Base-by-base conservation (phyloP, 1,139 yeast species). In the Sugiyamaella sp. region DNA sequence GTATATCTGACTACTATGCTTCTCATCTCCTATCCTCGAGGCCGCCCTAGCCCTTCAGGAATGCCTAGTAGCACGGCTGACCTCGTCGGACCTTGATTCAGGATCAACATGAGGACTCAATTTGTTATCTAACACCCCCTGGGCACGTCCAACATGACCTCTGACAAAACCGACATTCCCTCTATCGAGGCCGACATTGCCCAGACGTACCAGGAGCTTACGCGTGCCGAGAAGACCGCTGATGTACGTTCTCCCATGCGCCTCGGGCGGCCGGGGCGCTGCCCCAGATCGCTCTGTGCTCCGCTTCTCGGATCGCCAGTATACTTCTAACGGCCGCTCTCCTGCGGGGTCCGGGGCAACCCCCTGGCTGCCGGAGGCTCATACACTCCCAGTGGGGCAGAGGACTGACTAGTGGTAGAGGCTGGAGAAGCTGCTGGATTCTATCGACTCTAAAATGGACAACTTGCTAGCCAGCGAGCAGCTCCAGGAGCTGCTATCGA, bases 171-270 rank as follows among this genome's bases (percentile, higher is more conserved):
- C 8, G 59, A 57, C 35, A 16, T 29, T 32, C 16, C 41, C 2
- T 44, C 48, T 8, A 51, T 44, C 8, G 48, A 44, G 17, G 29
- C 43, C 12, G 76, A 74, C 51, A 67, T 80, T 46, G 78, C 80
- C 0, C 76, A 77, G 37, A 74, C 82, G 0, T 76, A 76, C 65
- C 72, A 75, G 61, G 74, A 79, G 60, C 68, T 83, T 46, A 75
- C 75, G 50, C 82, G 81, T 52, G 87, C 85, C 1, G 87, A 83
- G 62, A 66, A 70, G 49, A 78, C 82, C 8, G 86, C 86, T 0
- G 69, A 70, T 4, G 77, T 72, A 66, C 45, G 76, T 71, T 6
- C 8, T 17, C 19, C 16, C 14, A 19, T n/a, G 8, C 12, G 46
- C 35, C 46, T 17, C 37, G 12, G 37, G 35, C 43, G 17, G 27